These are phyloP conservation scores for Populus hybrid DNA, from an alignment of 441 rosid genomes.

Conservation along the genomic window DNA sequence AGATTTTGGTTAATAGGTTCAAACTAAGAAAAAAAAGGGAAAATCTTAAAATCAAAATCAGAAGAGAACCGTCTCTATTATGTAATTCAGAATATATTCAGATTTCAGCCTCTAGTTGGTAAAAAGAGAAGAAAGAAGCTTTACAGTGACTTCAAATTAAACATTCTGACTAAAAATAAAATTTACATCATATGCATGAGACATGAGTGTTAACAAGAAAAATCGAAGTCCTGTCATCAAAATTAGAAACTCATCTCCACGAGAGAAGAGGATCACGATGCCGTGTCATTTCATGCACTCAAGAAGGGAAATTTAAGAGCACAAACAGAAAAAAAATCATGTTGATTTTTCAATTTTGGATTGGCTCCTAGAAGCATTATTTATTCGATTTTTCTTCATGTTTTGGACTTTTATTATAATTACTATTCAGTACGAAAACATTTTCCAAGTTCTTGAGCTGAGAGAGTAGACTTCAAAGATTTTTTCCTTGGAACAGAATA, in stretches of 20 bases:
- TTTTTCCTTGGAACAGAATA: neutral
- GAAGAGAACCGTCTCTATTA: too few species aligned
- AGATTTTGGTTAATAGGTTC: neutral
- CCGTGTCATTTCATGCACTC: neutral
- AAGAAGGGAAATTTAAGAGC: neutral
- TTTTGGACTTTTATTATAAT: neutral
- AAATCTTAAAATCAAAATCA: too few species aligned
- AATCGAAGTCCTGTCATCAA: too few species aligned
- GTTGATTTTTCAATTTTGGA: neutral
- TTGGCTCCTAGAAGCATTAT: neutral
- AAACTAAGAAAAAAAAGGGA: neutral
- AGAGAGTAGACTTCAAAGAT: neutral
- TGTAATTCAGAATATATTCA: neutral
- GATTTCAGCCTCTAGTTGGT: neutral
- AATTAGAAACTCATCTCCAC: neutral
- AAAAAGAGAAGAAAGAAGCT: neutral
- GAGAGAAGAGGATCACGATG: neutral
- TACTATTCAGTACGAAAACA: too few species aligned
- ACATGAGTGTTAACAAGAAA: neutral
- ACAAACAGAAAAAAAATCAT: neutral
- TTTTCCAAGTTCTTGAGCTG: neutral
- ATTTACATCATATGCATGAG: neutral
- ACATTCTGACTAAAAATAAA: neutral
- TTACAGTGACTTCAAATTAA: neutral
- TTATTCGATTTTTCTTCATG: neutral